Evolutionary conservation across 192 early-diverging fungal genomes (phyloP).

Genomic region (Entomortierella lignicola): DNA sequence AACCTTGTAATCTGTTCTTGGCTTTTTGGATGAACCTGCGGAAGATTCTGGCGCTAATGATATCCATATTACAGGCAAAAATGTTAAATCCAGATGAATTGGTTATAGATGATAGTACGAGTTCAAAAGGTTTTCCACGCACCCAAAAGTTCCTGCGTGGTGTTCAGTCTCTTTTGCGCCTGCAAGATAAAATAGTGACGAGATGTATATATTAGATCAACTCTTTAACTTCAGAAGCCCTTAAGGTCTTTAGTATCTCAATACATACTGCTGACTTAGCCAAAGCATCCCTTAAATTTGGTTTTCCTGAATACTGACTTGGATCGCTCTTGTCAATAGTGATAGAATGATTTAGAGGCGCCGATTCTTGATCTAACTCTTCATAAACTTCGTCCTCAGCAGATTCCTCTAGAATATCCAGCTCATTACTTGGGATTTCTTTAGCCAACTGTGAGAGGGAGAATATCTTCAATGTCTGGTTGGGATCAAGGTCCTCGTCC

Average conservation of each 20-base stretch:
- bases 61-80: background rate
- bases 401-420: background rate
- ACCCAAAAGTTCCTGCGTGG: background rate
- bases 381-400: slow-evolving; percentile 18
- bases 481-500: slow-evolving; percentile 46
- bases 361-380: background rate
- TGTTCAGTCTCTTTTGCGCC: background rate
- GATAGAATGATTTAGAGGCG: background rate
- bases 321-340: background rate
- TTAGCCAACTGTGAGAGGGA: slow-evolving; percentile 23
- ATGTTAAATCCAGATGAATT: too few relatives aligned
- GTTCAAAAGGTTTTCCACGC: background rate
- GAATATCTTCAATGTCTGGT: slow-evolving; percentile 36
- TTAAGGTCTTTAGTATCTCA: too few relatives aligned
- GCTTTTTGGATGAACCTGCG: background rate
- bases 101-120: too few relatives aligned
- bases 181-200: background rate
- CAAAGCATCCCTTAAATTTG: slow-evolving; percentile 29
- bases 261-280: slow-evolving; percentile 26
- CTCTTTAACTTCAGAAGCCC: background rate
- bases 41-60: slow-evolving; percentile 13
- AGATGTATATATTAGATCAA: background rate
- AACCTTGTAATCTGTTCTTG: slow-evolving; percentile 9
- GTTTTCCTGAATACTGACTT: slow-evolving; percentile 1
- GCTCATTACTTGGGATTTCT: background rate